Conservation (phyloP, 2,329 filamentous ascomycete species). For the Aspergillus fumigatiaffinis region DNA sequence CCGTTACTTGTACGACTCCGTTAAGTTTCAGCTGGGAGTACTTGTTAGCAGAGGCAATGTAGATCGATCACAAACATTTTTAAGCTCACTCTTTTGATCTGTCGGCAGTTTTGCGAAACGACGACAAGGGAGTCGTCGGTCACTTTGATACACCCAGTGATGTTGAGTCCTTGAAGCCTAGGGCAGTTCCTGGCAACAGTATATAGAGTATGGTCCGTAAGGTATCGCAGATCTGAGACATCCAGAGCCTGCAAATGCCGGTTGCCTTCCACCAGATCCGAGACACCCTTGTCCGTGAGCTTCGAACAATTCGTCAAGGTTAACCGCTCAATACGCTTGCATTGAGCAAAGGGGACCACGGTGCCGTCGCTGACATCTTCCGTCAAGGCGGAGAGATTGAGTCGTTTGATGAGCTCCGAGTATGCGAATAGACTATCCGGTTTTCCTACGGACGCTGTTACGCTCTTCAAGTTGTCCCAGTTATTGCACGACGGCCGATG, state of each 20-base stretch:
- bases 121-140: slow-evolving; percentile 80
- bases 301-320: slow-evolving; percentile 86
- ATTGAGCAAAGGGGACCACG: slow-evolving; percentile 72
- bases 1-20: slow-evolving; percentile 78
- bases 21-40: slow-evolving; percentile 78
- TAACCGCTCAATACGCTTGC: slow-evolving; percentile 86
- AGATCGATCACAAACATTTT: background rate
- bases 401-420: slow-evolving; percentile 80
- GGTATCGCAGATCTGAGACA: slow-evolving; percentile 73
- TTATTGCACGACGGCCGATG: slow-evolving; percentile 87
- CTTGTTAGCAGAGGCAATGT: slow-evolving; percentile 10
- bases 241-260: slow-evolving; percentile 81
- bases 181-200: slow-evolving; percentile 77
- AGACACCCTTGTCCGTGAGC: slow-evolving; percentile 79
- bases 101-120: slow-evolving; percentile 76
- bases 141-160: slow-evolving; percentile 78
- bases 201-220: slow-evolving; percentile 77
- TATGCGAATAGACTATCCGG: slow-evolving; percentile 82
- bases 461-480: slow-evolving; percentile 74
- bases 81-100: slow-evolving; percentile 72
- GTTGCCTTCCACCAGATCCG: slow-evolving; percentile 74
- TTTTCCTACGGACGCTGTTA: slow-evolving; percentile 72
- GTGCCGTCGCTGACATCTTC: slow-evolving; percentile 83
- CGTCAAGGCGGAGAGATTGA: slow-evolving; percentile 80
- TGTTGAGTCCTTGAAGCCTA: slow-evolving; percentile 85